Evolutionary conservation across 2,329 filamentous ascomycete genomes (phyloP).

Genomic region (Claviceps maximensis): DNA sequence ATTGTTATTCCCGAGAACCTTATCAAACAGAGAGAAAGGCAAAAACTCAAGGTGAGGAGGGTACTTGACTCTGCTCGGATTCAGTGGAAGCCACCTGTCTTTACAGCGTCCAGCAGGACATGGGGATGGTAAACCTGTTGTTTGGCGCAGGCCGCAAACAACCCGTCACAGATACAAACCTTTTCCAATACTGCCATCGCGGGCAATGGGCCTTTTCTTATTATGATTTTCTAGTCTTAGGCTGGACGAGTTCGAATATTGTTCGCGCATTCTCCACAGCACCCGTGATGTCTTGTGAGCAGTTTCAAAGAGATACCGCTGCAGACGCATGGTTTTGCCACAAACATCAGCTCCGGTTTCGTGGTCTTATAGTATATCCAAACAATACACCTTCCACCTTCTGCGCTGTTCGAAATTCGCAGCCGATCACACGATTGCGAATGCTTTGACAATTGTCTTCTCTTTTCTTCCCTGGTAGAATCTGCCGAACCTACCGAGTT

Average conservation of each 20-base stretch:
- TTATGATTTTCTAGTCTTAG: background rate
- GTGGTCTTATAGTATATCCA: background rate
- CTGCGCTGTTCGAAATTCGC: background rate
- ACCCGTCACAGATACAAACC: background rate
- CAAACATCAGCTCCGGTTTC: background rate
- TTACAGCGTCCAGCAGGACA: slow-evolving; percentile 76
- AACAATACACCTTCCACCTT: background rate
- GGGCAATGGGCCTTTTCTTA: background rate
- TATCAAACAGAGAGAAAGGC: slow-evolving; percentile 65
- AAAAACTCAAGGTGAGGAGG: slow-evolving; percentile 63
- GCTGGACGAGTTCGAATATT: background rate
- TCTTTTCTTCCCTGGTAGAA: background rate
- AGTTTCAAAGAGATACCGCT: background rate
- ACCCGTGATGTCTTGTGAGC: background rate
- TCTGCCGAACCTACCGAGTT: background rate
- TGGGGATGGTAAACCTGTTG: slow-evolving; percentile 68
- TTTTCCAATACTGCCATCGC: background rate
- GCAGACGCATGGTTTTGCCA: background rate
- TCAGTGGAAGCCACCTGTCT: slow-evolving; percentile 93
- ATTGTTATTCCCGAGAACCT: slow-evolving; percentile 82
- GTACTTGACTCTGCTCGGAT: slow-evolving; percentile 66
- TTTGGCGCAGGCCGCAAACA: background rate
- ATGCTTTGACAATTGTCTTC: background rate
- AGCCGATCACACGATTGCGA: background rate
- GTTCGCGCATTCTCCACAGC: background rate